Evolutionary conservation across 805 yeast genomes (phyloP).

Genomic region (Nakazawaea ishiwadae): DNA sequence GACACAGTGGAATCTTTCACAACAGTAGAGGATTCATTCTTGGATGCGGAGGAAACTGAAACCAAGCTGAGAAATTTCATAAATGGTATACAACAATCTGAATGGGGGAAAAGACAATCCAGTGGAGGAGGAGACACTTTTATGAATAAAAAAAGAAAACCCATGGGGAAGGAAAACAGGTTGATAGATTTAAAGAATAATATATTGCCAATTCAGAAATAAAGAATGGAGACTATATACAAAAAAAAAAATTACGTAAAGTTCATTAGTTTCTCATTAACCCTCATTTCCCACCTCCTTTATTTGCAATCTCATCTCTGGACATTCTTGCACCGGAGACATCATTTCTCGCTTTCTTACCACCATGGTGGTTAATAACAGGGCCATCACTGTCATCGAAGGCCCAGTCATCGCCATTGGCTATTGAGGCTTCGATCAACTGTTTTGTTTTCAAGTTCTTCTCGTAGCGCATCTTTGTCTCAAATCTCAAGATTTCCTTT

Average conservation of each 20-base stretch:
- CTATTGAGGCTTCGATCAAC: slow-evolving; percentile 27
- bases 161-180: no score
- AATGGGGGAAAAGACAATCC: slow-evolving; percentile 1
- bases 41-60: slow-evolving; percentile 6
- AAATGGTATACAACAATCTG: slow-evolving; percentile 4
- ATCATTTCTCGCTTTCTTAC: slow-evolving; percentile 10
- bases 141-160: slow-evolving; percentile 5
- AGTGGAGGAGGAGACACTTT: slow-evolving; percentile 6
- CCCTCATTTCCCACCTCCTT: slow-evolving; percentile 3
- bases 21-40: no score
- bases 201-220: not conserved
- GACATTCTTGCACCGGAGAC: slow-evolving; percentile 6
- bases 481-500: slow-evolving; percentile 28
- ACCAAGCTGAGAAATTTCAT: slow-evolving; percentile 1
- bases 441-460: slow-evolving; percentile 26
- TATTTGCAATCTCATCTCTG: slow-evolving; percentile 6
- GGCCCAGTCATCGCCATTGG: slow-evolving; percentile 25
- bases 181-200: not conserved
- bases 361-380: slow-evolving; percentile 8
- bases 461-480: slow-evolving; percentile 24
- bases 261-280: no score
- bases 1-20: no score
- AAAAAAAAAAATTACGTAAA: no score
- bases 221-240: no score
- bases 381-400: slow-evolving; percentile 21